These are phyloP conservation scores for Holtermannia corniformis DNA, from an alignment of 768 basidiomycete genomes.

Conservation along the genomic window DNA sequence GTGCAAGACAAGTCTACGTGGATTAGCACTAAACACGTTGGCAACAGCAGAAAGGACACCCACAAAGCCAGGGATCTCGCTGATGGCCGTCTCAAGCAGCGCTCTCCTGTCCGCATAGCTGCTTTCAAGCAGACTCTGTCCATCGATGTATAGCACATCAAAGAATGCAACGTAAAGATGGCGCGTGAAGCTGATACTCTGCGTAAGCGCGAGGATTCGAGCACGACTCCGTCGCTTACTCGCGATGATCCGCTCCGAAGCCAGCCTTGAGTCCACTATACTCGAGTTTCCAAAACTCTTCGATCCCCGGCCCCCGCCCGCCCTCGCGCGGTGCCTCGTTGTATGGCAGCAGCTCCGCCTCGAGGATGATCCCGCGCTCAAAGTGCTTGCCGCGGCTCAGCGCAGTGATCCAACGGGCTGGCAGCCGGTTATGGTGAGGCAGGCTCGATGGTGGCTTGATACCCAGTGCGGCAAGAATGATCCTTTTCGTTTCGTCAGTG, in stretches of 20 bases:
- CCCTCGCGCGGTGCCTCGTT: slow-evolving; percentile 47
- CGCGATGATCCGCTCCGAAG: too few relatives aligned
- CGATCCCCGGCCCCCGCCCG: slow-evolving; percentile 47
- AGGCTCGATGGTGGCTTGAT: slow-evolving; percentile 8
- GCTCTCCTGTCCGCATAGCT: slow-evolving; percentile 56
- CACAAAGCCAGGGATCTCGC: slow-evolving; percentile 51
- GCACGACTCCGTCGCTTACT: too few relatives aligned
- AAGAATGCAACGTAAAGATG: slow-evolving; percentile 80
- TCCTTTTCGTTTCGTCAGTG: slow-evolving; percentile 39
- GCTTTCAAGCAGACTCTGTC: slow-evolving; percentile 48
- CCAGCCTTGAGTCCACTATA: background rate
- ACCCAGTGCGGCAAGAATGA: slow-evolving; percentile 59
- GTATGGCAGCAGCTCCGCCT: slow-evolving; percentile 87
- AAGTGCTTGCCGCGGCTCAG: background rate
- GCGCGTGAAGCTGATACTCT: too few relatives aligned
- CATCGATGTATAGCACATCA: slow-evolving; percentile 66
- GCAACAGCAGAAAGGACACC: too few relatives aligned
- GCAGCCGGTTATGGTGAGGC: slow-evolving; percentile 2
- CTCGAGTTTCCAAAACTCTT: slow-evolving; percentile 51
- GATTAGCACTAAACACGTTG: too few relatives aligned
- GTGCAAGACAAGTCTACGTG: too few relatives aligned
- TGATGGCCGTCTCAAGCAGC: slow-evolving; percentile 54
- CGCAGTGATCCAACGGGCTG: background rate
- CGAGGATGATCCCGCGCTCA: slow-evolving; percentile 46
- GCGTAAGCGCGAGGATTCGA: too few relatives aligned